phyloP scores from a whole-genome alignment of 2,329 filamentous ascomycete species.

The Chaetomiaceae sp. region DNA sequence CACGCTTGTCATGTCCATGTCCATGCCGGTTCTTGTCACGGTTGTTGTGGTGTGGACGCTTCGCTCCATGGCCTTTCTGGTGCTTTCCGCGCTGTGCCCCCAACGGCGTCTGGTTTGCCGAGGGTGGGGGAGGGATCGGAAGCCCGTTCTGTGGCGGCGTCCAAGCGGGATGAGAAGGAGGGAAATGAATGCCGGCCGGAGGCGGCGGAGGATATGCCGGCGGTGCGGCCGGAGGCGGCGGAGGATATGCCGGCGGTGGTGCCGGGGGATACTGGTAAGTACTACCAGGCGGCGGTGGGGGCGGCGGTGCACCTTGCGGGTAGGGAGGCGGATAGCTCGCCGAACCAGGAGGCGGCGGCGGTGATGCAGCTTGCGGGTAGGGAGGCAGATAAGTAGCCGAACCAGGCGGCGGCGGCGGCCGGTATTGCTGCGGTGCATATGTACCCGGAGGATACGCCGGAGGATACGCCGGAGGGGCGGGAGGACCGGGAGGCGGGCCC shows the following conservation, averaged over 20 bases:
- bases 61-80: constrained; percentile 18
- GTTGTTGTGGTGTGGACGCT: constrained; percentile 7
- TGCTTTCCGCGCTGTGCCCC: constrained; percentile 17
- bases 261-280: constrained; percentile 21
- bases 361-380: constrained; percentile 16
- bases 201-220: constrained; percentile 19
- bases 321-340: constrained; percentile 9
- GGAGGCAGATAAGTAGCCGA: constrained; percentile 7
- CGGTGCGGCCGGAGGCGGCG: constrained; percentile 13
- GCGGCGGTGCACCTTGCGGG: constrained; percentile 18
- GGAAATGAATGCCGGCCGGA: constrained; percentile 12
- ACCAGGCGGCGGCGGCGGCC: constrained; percentile 12
- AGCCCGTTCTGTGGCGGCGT: constrained; percentile 10
- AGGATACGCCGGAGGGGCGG: constrained; percentile 12
- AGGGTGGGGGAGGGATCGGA: constrained; percentile 12
- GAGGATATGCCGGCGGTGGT: constrained; percentile 17
- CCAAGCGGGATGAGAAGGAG: constrained; percentile 22
- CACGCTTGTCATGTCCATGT: constrained; percentile 11
- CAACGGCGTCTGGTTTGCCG: constrained; percentile 9
- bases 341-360: constrained; percentile 18
- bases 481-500: constrained; percentile 10
- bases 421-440: constrained; percentile 22
- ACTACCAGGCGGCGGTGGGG: constrained; percentile 22
- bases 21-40: constrained; percentile 14
- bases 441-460: constrained; percentile 16